A percentile compares a stretch with the other conserved stretches of the same genome.
These are phyloP conservation scores for Eucalyptus erythrocorys DNA, from an alignment of 345 rosid species.

Conservation along the genomic window DNA sequence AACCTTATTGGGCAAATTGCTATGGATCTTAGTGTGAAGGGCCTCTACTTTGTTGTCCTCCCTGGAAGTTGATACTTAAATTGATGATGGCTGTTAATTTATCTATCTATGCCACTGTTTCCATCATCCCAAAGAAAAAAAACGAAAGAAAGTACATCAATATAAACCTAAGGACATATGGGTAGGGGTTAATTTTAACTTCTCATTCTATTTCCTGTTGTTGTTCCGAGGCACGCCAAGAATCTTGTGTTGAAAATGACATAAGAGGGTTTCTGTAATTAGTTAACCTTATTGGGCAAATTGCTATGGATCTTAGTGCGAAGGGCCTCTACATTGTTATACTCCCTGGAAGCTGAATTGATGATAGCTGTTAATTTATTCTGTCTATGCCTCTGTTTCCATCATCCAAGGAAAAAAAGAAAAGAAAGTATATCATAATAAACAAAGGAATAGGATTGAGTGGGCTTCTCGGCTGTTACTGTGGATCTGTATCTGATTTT, in stretches of 20 bases:
- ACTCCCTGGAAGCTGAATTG: not conserved
- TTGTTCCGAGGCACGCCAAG: not conserved
- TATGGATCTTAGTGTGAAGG: not conserved
- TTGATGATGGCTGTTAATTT: not conserved
- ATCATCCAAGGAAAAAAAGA: not conserved
- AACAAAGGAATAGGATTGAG: not conserved
- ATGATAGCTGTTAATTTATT: not conserved
- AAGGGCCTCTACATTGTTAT: not conserved
- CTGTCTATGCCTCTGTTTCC: not conserved
- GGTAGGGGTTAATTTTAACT: conserved; percentile 22
- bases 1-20: not conserved
- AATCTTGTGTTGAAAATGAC: not conserved
- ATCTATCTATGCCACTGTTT: not conserved
- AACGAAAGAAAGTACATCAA: not conserved
- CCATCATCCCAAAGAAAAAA: not conserved
- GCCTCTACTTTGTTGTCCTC: not conserved
- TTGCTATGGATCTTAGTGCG: not conserved
- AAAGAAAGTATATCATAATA: not conserved
- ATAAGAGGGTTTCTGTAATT: not conserved
- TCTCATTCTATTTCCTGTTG: not conserved
- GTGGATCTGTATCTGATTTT: not conserved
- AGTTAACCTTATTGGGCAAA: not conserved
- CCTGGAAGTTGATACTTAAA: not conserved
- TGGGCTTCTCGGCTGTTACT: not conserved
- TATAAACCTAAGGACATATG: conserved; percentile 20